Base-by-base conservation (phyloP, 441 rosid species). In the Adansonia gregorii region DNA sequence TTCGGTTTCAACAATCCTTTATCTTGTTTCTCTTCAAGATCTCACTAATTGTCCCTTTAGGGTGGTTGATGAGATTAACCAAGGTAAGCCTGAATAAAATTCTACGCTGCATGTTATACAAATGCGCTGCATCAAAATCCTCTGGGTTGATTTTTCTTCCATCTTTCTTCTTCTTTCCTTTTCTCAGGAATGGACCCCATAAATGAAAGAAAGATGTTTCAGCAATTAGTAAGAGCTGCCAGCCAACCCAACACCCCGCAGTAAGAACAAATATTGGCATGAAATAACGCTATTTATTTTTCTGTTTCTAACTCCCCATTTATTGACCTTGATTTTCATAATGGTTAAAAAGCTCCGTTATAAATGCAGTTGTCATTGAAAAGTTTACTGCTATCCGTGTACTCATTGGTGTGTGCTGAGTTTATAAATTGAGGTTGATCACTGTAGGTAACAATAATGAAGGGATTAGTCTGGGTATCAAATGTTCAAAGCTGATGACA, bases 141-240 rank as follows among this genome's bases (percentile, higher is more conserved):
- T 63, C 52, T 24, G 59, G 66, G 72, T 61, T 77, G 31, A 27
- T 75, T 31, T 48, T 49, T 73, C 72, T 51, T 2, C 17, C 5
- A 1, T 10, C 45, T 72, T 45, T 52, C 46, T 49, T 64, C 76
- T 78, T 12, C 20, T 61, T 67, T 58, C 69, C 67, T 64, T 61
- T 54, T 12, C 78, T 56, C 89, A 96, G 98, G 98, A 80, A 96
- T 96, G 99, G 98, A 96, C 81, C 98, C 98, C 6, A 84, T 94
- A 80, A 96, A 96, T 67, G 98, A 96, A 84, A 88, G 99, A 76
- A 96, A 96, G 87, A 96, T 96, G 99, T 94, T 96, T 87, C 98
- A 94, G 84, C 98, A 96, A 69, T 81, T 96, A 79, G 99, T 94
- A 59, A 91, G 96, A 87, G 98, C 98, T 77, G 96, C 99, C 59